Evolutionary conservation across 352 stramenopile genomes (phyloP).

Genomic region (Globisporangium takayamanum): DNA sequence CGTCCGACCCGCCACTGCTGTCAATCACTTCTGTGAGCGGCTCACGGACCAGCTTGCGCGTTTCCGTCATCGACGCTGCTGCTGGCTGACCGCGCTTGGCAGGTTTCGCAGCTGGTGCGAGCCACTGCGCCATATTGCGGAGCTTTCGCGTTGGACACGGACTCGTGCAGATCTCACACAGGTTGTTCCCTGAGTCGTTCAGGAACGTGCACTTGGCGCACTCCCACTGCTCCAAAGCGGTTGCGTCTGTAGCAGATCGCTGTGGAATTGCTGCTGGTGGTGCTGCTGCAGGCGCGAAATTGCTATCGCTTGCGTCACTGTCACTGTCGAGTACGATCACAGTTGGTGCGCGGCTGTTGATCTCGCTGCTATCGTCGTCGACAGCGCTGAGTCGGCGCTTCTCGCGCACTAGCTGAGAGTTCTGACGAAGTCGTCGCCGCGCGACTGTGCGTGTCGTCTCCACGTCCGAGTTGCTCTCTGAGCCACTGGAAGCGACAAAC

Average conservation of each 20-base stretch:
- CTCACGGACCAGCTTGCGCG: neutral
- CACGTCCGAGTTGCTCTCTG: neutral
- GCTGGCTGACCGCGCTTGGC: neutral
- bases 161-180: slow-evolving; percentile 41
- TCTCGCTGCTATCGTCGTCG: neutral
- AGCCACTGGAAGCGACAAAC: slow-evolving; percentile 8
- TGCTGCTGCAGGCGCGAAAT: slow-evolving; percentile 1
- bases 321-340: slow-evolving; percentile 10
- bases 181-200: slow-evolving; percentile 20
- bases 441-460: neutral
- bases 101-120: slow-evolving; percentile 13
- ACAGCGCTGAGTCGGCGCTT: slow-evolving; percentile 3
- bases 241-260: neutral
- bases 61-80: neutral
- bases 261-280: neutral
- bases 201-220: slow-evolving; percentile 44
- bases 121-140: slow-evolving; percentile 37
- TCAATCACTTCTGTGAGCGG: slow-evolving; percentile 28
- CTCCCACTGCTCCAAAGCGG: slow-evolving; percentile 20
- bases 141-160: slow-evolving; percentile 17
- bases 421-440: slow-evolving; percentile 6
- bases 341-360: neutral
- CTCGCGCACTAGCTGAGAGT: neutral
- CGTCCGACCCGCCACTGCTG: slow-evolving; percentile 25
- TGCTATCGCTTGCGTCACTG: slow-evolving; percentile 20